Base-by-base conservation (phyloP, 495 filamentous ascomycete genomes). In the Aspergillus leporis region DNA sequence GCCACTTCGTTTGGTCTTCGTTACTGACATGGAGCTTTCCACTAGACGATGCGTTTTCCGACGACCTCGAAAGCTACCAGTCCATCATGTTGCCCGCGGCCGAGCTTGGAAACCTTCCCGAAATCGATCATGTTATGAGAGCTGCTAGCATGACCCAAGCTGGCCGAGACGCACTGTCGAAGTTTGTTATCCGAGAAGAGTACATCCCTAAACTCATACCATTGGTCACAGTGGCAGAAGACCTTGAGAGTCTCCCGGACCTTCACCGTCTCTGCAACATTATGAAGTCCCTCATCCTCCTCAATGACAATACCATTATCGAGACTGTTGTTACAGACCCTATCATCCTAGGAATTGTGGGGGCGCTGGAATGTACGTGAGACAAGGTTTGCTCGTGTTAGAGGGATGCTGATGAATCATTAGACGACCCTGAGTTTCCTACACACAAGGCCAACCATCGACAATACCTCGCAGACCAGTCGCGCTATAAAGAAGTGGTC, bases 391-490 rank as follows among this genome's bases (percentile, higher is more conserved):
- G 25, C 38, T 14, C 31, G 23, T 51, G 43, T 51, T 62, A 30
- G 61, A 56, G 38, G 38, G 41, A 55, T 53, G 34, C 64, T 67
- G 50, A 67, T 48, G 18, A 43, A 22, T 28, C 49, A 1, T 23
- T 49, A 90, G 87, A 97, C 75, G 94, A 98, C 63, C 94, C 95
- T 9, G 94, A 98, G 72, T 98, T 98, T 62, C 94, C 94, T n/a
- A 92, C 86, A 41, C 94, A 98, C 78, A 97, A 97, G 72, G 94
- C 94, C 16, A 98, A 98, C 68, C 94, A 98, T 69, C 86, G 94
- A 31, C 91, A 92, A 72, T 98, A 95, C 75, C 81, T 98, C 57
- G 85, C 86, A 60, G 91, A 93, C 70, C 85, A 91, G 61, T 90
- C 91, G 6, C 86, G 90, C 62, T 98, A 91, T 71, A 98, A 96